Conservation (phyloP, 225 moss, liverwort and hornwort genomes). For the Sphagnum contortum region DNA sequence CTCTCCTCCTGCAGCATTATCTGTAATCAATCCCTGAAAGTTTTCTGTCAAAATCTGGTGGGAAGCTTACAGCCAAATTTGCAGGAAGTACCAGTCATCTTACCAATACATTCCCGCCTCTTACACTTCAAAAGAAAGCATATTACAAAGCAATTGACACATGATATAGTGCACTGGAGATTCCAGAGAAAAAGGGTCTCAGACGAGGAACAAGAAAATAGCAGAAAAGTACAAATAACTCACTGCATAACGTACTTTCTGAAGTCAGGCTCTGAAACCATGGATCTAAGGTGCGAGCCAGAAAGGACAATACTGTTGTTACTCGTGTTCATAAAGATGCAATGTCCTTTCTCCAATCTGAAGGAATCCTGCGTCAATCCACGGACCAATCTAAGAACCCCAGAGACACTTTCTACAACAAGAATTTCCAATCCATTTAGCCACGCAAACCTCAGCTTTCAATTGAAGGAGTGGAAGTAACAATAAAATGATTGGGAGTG, state of each 20-base stretch:
- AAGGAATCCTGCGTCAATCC: conserved; percentile 80
- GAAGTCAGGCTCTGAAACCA: conserved; percentile 48
- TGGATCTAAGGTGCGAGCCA: conserved; percentile 54
- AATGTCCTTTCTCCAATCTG: conserved; percentile 85
- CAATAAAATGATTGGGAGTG: background rate
- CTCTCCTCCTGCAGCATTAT: conserved; percentile 13
- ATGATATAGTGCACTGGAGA: background rate
- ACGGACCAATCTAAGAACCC: conserved; percentile 68
- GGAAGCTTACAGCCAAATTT: no score
- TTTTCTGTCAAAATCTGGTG: no score
- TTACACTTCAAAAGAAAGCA: no score
- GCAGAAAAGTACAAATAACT: background rate
- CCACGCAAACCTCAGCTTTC: background rate
- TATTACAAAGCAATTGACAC: background rate
- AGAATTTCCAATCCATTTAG: background rate
- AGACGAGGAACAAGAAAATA: background rate
- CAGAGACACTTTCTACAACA: no score
- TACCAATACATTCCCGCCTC: no score
- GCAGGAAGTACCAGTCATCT: no score
- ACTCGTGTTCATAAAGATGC: conserved; percentile 61
- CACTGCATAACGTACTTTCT: conserved; percentile 42
- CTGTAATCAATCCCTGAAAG: conserved; percentile 5
- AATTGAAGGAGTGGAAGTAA: background rate
- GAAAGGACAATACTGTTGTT: conserved; percentile 33
- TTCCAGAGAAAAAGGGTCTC: background rate